Evolutionary conservation across 2,329 filamentous ascomycete genomes (phyloP), one percentile per base, ranked within the genome.

Genomic region (Trichoderma afroharzianum): DNA sequence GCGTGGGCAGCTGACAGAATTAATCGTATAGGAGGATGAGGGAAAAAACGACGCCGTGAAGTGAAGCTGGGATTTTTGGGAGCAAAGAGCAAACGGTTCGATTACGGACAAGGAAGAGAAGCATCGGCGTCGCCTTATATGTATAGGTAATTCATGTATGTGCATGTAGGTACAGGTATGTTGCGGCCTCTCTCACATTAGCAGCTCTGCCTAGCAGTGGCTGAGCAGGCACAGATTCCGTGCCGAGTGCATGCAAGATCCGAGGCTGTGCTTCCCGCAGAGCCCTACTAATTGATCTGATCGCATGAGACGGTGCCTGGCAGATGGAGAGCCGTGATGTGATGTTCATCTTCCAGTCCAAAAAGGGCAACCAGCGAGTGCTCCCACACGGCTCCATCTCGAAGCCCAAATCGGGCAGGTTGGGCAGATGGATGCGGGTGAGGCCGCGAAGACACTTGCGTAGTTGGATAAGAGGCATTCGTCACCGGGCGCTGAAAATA

Each of bases 391-490:
- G 28, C 15, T 24, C 15, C 57, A n/a, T 32, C 9, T 18, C 12
- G 14, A 67, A 3, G 3, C n/a, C n/a, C 67, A 7, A n/a, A 26
- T 62, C 21, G 39, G 63, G 8, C 39, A 36, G 36, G 33, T 69
- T 61, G 55, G 55, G 32, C 18, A 69, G 39, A n/a, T n/a, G 24
- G 26, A 33, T 14, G 39, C 15, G 33, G 39, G 24, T 7, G 47
- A 62, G 67, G 67, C 39, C 67, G 55, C 67, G 67, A 69, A 62
- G 57, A 30, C 67, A 43, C 47, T 69, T 69, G 67, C 67, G 67
- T 69, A 69, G 50, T 2, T 33, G 6, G 30, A 15, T 5, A 18
- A 18, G 14, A 14, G 18, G 57, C 21, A 61, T 53, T 69, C 67
- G 67, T 69, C 67, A 69, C 39, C 39, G 36, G 21, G 57, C 36